Percentiles rank a stretch among this genome's conserved stretches.
Evolutionary conservation across 1,284 basidiomycete species (phyloP).

Genomic region (Lentinula novae-zelandiae): DNA sequence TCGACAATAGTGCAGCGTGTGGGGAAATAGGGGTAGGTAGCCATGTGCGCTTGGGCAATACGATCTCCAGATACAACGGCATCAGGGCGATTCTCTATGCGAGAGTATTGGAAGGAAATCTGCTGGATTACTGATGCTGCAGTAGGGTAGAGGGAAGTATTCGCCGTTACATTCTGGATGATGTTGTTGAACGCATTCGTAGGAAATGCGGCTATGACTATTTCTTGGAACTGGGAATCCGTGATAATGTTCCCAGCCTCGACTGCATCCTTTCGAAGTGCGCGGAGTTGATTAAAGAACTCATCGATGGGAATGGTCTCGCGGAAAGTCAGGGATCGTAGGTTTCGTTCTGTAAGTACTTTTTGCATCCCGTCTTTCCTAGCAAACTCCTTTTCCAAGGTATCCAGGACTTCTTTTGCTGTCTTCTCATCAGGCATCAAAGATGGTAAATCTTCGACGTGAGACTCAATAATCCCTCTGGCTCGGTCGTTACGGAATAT

Average conservation of each 20-base stretch:
- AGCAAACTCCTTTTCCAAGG: no score
- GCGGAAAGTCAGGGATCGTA: not conserved
- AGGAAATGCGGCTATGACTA: no score
- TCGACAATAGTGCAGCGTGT: not conserved
- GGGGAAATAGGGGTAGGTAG: no score
- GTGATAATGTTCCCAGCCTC: not conserved
- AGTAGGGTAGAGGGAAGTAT: not conserved
- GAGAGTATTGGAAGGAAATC: no score
- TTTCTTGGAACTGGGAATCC: not conserved
- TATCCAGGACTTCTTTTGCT: no score
- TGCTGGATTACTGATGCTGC: no score
- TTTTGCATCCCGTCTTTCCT: no score
- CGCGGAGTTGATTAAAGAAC: not conserved
- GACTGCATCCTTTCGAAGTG: slow-evolving; percentile 2
- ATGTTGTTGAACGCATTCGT: no score
- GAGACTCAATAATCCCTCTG: not conserved
- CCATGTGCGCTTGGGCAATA: not conserved
- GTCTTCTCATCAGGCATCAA: not conserved
- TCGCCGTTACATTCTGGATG: not conserved
- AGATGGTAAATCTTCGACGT: not conserved
- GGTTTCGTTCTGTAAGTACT: not conserved
- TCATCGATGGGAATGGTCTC: not conserved
- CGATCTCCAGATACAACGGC: not conserved
- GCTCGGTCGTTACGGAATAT: not conserved
- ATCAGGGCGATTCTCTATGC: no score